phyloP scores from a whole-genome alignment of 2,329 filamentous ascomycete genomes.

The Fusarium lyarnte region DNA sequence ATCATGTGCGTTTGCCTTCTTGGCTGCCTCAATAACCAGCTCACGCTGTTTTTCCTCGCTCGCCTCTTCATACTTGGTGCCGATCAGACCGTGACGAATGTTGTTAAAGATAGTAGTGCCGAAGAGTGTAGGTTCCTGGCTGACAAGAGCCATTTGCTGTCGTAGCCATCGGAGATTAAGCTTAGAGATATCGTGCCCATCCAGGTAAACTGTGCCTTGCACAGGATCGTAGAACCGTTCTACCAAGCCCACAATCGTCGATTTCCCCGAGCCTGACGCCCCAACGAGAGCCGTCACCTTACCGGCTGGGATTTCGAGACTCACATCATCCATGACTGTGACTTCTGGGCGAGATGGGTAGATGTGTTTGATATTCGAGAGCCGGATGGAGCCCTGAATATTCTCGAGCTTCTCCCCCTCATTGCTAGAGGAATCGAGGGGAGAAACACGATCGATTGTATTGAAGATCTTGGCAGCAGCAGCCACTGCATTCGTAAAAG shows the following conservation, averaged over 20 bases:
- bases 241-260: constrained; percentile 90
- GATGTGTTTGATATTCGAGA: constrained; percentile 87
- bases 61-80: constrained; percentile 76
- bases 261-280: constrained; percentile 93
- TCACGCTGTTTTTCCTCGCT: constrained; percentile 73
- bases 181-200: constrained; percentile 81
- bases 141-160: constrained; percentile 90
- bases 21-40: constrained; percentile 82
- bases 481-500: constrained; percentile 83
- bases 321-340: constrained; percentile 85
- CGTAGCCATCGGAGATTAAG: constrained; percentile 92
- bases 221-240: constrained; percentile 96
- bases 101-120: constrained; percentile 89
- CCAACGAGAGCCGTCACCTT: constrained; percentile 95
- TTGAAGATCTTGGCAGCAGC: constrained; percentile 92
- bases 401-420: constrained; percentile 77
- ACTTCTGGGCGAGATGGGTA: constrained; percentile 95
- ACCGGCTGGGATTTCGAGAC: constrained; percentile 81
- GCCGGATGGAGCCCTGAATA: constrained; percentile 80
- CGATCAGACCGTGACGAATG: constrained; percentile 89
- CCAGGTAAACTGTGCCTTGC: constrained; percentile 78
- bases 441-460: constrained; percentile 89
- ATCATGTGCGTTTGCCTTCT: constrained; percentile 92
- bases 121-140: constrained; percentile 92
- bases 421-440: constrained; percentile 78